phyloP scores from a whole-genome alignment of 2,329 filamentous ascomycete species.

The Xylariaceae sp. region DNA sequence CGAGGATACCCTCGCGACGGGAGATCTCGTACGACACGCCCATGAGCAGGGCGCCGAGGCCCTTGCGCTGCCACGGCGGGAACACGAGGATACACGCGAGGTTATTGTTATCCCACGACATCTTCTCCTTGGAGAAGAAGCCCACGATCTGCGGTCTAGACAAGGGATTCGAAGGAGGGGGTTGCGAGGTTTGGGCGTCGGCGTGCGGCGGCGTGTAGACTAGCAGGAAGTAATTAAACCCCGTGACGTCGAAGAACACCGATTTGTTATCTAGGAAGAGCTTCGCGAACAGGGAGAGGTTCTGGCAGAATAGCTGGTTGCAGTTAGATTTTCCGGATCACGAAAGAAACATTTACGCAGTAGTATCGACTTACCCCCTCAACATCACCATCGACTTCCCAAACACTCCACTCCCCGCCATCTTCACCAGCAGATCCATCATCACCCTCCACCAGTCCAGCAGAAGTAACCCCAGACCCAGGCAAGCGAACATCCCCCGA shows the following conservation, averaged over 20 bases:
- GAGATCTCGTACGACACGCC: constrained; percentile 91
- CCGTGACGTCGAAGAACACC: constrained; percentile 93
- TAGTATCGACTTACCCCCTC: constrained; percentile 55
- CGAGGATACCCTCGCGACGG: constrained; percentile 73
- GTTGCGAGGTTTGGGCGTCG: not conserved
- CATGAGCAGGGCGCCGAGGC: constrained; percentile 84
- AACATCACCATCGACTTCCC: constrained; percentile 87
- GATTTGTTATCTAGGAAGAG: constrained; percentile 98
- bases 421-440: constrained; percentile 48
- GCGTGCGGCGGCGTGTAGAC: constrained; percentile 59
- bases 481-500: constrained; percentile 39
- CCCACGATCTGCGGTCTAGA: constrained; percentile 63
- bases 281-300: constrained; percentile 92
- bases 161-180: not conserved
- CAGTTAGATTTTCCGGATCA: constrained; percentile 3
- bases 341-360: not conserved
- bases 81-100: constrained; percentile 94
- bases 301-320: constrained; percentile 79
- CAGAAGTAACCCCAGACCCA: not conserved
- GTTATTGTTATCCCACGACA: constrained; percentile 98
- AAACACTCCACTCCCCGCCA: constrained; percentile 76
- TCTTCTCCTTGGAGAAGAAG: constrained; percentile 99
- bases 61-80: constrained; percentile 89
- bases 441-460: constrained; percentile 30
- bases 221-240: constrained; percentile 91